Conservation (phyloP, 768 basidiomycete species). For the Erythrobasidium yunnanense region DNA sequence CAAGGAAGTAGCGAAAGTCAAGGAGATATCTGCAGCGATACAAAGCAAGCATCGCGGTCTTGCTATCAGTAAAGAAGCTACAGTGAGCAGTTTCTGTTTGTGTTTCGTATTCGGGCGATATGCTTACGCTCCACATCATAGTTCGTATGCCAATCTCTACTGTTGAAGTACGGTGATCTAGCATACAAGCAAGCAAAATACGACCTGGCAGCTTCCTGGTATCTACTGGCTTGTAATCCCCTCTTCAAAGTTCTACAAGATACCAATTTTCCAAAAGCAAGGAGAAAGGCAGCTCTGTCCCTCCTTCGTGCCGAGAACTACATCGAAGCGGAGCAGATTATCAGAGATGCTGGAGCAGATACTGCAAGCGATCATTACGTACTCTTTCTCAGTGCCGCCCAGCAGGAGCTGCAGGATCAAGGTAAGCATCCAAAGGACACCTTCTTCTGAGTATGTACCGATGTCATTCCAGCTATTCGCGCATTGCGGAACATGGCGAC, state of each 20-base stretch:
- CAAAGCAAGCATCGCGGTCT: neutral
- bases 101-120: neutral
- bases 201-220: neutral
- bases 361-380: conserved; percentile 8
- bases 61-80: too few relatives aligned
- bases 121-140: neutral
- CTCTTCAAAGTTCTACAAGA: neutral
- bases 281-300: neutral
- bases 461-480: neutral
- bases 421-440: neutral
- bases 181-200: neutral
- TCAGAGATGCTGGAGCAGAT: neutral
- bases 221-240: neutral
- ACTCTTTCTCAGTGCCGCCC: neutral
- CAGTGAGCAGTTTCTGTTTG: neutral
- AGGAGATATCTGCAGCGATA: neutral
- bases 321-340: neutral
- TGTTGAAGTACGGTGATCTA: neutral
- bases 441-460: neutral
- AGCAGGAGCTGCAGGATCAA: neutral
- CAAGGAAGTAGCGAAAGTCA: neutral
- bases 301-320: neutral
- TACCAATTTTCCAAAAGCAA: neutral
- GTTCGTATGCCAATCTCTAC: neutral
- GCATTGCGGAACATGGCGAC: neutral